Base-by-base conservation (phyloP, 192 early-diverging fungal genomes). In the Backusella australiensis region DNA sequence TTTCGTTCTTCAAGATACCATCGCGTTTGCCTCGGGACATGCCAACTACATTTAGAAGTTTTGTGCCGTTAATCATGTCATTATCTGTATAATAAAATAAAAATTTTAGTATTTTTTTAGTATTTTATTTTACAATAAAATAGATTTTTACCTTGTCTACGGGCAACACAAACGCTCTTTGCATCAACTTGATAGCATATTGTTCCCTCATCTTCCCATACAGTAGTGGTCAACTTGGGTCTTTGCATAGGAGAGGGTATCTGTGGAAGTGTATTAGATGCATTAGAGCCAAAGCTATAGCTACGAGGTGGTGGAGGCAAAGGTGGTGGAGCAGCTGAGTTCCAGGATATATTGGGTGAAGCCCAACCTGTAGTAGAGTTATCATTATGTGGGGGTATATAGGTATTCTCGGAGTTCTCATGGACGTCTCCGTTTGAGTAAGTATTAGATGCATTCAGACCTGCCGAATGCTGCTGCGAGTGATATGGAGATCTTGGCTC, bases 21-120 rank as follows among this genome's bases (percentile, higher is more conserved):
- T 95, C 93, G 32, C 93, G 84, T 77, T 93, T 94, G 67, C 93
- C 93, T 34, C 93, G 92, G 72, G 93, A 92, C 93, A 95, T 94
- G 70, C 93, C 93, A 17, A 90, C 91, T 21, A 95, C 92, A 74
- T 95, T 95, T 19, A 95, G 85, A 49, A 95, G 84, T 82, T 95
- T 95, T 23, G 93, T 95, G 41, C 93, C 92, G 77, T 95, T 94
- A 34, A 94, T 89, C 90, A 93, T 93, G 68, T 93, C 86, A 78
- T 94, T 92, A 77, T 94, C 93, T 71, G 15, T n/a, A 17, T 29
- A 67, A 32, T 23, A 71, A 53, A 67, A 72, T 35, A 29, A 32
- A 17, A 53, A 1, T 32, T 14, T 42, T 69, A 41, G 26, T 26
- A 59, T 77, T n/a, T 14, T 68, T 71, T 32, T 32, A 32, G 39